Base-by-base conservation (phyloP, 108 stramenopile genomes). In the Ochromonas danica region DNA sequence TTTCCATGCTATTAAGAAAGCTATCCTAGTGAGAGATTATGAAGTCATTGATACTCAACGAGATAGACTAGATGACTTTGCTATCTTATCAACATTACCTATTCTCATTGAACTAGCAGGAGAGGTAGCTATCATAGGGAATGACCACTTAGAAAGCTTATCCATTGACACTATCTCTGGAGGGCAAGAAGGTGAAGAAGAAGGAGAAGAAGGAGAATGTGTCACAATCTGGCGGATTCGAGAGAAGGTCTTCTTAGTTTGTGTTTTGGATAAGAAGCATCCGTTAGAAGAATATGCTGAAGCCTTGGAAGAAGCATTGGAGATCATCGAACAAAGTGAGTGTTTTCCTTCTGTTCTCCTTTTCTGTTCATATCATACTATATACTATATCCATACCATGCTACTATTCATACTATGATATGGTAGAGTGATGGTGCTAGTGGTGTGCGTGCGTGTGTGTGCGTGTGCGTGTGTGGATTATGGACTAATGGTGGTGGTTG, bases 41-140 rank as follows among this genome's bases (percentile, higher is more conserved):
- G 63, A 67, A 67, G 31, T 67, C 6, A 67, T 67, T 67, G 33
- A 67, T 67, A 67, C 63, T 14, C 63, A 22, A 51, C 6, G 45
- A 6, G 22, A 6, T 14, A 51, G 22, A 51, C 6, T 51, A 6
- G 45, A 51, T 51, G 14, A 51, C 6, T 51, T 51, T 6, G 45
- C 6, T n/a, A n/a, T n/a, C n/a, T n/a, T n/a, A n/a, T n/a, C n/a
- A 51, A 22, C 22, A 51, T 51, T 51, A 51, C 14, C 45, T 51
- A 51, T 14, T 51, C 45, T 51, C 22, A 51, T 14, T 51, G 45
- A 51, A 51, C 22, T 51, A 51, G 45, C 22, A 22, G 45, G 22
- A 51, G 22, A 22, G 6, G 22, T 14, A 22, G 6, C 22, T 51
- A 51, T 22, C 45, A 51, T 51, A 14, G 45, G 14, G 6, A 14